Evolutionary conservation across 257 asterid genomes (phyloP), one percentile per base, ranked within the genome.

Genomic region (Jaltomata sinuosa): DNA sequence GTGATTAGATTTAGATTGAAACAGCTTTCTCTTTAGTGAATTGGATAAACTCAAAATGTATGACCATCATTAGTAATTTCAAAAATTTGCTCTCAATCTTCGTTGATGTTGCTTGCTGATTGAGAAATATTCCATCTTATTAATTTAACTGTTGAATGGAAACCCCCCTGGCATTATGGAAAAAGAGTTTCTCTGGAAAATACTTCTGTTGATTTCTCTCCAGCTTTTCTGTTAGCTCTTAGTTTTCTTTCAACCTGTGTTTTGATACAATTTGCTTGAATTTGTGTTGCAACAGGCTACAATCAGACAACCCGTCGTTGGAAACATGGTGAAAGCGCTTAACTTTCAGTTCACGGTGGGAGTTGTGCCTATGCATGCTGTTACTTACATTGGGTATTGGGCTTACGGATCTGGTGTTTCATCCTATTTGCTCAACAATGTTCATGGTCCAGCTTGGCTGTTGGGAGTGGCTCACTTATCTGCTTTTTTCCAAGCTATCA

Each of bases 321-420:
- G 65, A 81, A 89, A 97, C 93, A 97, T 95, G 98, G 88, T 95
- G 96, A 97, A 95, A 84, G 98, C 91, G 25, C 94, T 97, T 38
- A 93, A 92, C 87, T 97, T 97, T 81, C 99, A 97, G 89, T 97
- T 97, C 88, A 88, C 97, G 1, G 84, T 88, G 2, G 99, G 99
- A 76, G 97, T 93, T 71, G 71, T 95, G 85, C 98, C 99, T 9
- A 80, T 97, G 98, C 93, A 92, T 89, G 98, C 98, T 3, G 89
- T 97, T 79, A 91, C 94, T 34, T 95, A 95, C 87, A 82, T 91
- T 32, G 99, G 99, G 18, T 97, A 94, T 81, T 97, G 99, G 99
- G 99, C 99, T 11, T 97, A 97, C 14, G 99, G 99, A 29, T 83
- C 91, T 22, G 52, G 42, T 74, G 88, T 97, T 16, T 93, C 97